A percentile compares a stretch with the other conserved stretches of the same genome.
Conservation (phyloP, 306 rosid species). For the Cicer bijugum region DNA sequence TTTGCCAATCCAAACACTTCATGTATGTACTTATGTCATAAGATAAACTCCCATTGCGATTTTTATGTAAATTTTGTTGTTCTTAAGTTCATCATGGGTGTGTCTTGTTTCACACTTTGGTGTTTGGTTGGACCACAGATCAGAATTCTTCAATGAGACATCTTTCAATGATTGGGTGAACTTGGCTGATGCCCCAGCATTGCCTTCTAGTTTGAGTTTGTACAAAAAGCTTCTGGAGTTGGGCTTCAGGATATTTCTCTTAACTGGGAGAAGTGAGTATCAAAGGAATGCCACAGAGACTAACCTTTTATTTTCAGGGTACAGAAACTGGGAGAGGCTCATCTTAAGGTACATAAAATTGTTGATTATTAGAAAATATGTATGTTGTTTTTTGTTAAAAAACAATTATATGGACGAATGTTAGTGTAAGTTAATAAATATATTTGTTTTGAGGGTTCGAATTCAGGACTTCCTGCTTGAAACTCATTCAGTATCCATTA, state of each 20-base stretch:
- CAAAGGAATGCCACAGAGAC: slow-evolving; percentile 64
- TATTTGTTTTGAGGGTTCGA: neutral
- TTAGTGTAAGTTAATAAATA: neutral
- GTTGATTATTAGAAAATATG: slow-evolving; percentile 1
- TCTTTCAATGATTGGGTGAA: slow-evolving; percentile 74
- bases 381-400: slow-evolving; percentile 22
- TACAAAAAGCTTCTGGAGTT: slow-evolving; percentile 54
- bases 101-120: slow-evolving; percentile 40
- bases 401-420: neutral
- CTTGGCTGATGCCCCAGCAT: slow-evolving; percentile 70
- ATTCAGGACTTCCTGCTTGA: neutral
- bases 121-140: slow-evolving; percentile 50
- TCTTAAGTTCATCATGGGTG: slow-evolving; percentile 7
- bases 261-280: slow-evolving; percentile 76
- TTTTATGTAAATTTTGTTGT: slow-evolving; percentile 8
- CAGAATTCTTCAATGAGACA: slow-evolving; percentile 56
- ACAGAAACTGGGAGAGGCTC: slow-evolving; percentile 70
- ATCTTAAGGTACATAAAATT: slow-evolving; percentile 66
- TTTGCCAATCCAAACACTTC: no score
- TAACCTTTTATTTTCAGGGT: slow-evolving; percentile 71
- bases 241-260: slow-evolving; percentile 70
- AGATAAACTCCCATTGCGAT: neutral
- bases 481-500: neutral
- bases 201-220: slow-evolving; percentile 65
- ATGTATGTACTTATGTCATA: neutral